phyloP scores from a whole-genome alignment of 2,329 filamentous ascomycete genomes.

The Amauroascus niger region DNA sequence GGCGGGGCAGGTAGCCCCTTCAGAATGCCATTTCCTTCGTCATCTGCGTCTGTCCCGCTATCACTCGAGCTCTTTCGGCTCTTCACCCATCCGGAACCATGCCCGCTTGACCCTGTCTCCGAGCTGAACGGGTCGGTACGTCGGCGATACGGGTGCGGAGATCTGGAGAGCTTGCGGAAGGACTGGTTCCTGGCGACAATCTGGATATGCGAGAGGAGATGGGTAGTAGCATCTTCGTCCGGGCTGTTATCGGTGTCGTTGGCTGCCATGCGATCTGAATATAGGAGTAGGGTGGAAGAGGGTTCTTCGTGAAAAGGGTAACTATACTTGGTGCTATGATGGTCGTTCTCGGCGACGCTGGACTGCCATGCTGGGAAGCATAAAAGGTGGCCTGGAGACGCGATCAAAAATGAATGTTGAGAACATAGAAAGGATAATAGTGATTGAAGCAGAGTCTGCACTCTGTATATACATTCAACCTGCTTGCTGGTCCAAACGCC shows the following conservation, averaged over 20 bases:
- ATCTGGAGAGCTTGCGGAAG: slow-evolving; percentile 17
- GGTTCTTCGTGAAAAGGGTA: background rate
- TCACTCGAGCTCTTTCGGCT: slow-evolving; percentile 62
- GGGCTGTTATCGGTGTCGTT: slow-evolving; percentile 8
- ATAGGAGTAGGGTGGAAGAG: background rate
- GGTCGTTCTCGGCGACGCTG: background rate
- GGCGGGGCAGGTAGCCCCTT: slow-evolving; percentile 75
- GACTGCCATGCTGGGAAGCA: background rate
- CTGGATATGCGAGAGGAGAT: slow-evolving; percentile 9
- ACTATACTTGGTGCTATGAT: slow-evolving; percentile 1
- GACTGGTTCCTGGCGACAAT: slow-evolving; percentile 1
- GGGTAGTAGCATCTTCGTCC: slow-evolving; percentile 20
- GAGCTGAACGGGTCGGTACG: slow-evolving; percentile 6
- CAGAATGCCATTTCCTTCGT: slow-evolving; percentile 67
- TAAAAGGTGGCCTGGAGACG: background rate
- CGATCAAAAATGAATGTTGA: background rate
- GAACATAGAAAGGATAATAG: too few relatives aligned
- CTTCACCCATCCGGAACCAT: slow-evolving; percentile 32
- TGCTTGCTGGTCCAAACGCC: too few relatives aligned
- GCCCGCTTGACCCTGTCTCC: slow-evolving; percentile 33
- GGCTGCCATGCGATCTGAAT: slow-evolving; percentile 7
- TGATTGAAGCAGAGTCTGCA: too few relatives aligned
- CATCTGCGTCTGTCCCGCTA: slow-evolving; percentile 89
- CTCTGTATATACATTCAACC: too few relatives aligned
- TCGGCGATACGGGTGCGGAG: slow-evolving; percentile 24